Evolutionary conservation across 2,329 filamentous ascomycete species (phyloP).

Genomic region (Talaromyces sp.): DNA sequence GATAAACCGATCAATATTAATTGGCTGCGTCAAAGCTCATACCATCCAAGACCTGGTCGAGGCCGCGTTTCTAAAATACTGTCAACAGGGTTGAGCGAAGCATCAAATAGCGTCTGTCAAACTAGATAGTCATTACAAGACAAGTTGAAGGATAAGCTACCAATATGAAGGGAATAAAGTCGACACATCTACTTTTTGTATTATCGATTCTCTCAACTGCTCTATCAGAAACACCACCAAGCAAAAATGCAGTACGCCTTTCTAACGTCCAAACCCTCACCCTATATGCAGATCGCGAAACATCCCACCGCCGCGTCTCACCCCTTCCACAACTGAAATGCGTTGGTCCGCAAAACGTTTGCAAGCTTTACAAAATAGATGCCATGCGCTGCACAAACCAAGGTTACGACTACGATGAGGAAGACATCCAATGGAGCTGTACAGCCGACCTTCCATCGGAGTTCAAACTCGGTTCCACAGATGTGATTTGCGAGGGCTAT

Average conservation of each 20-base stretch:
- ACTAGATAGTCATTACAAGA: not conserved
- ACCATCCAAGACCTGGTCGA: not conserved
- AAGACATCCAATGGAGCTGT: constrained; percentile 92
- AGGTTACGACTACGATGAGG: constrained; percentile 70
- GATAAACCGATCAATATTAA: not conserved
- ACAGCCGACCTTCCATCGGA: constrained; percentile 60
- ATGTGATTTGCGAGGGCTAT: constrained; percentile 93
- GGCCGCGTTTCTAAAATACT: not conserved
- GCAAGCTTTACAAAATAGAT: constrained; percentile 69
- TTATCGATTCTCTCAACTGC: constrained; percentile 20
- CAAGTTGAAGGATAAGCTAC: not conserved
- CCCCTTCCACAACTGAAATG: constrained; percentile 78
- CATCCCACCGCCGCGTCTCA: constrained; percentile 70
- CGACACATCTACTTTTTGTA: constrained; percentile 12
- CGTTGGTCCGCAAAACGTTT: constrained; percentile 62
- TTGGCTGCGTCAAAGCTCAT: not conserved
- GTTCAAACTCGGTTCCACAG: constrained; percentile 76
- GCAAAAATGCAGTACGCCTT: constrained; percentile 55
- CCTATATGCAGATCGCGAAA: constrained; percentile 64
- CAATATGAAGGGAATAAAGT: constrained; percentile 4
- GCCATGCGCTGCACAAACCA: constrained; percentile 87
- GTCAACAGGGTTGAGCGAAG: not conserved
- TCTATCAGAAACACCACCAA: constrained; percentile 26
- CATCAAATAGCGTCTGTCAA: too few species aligned
- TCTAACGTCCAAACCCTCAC: constrained; percentile 74